Conservation (phyloP, 768 basidiomycete genomes). For the Boletus eberwhitei region DNA sequence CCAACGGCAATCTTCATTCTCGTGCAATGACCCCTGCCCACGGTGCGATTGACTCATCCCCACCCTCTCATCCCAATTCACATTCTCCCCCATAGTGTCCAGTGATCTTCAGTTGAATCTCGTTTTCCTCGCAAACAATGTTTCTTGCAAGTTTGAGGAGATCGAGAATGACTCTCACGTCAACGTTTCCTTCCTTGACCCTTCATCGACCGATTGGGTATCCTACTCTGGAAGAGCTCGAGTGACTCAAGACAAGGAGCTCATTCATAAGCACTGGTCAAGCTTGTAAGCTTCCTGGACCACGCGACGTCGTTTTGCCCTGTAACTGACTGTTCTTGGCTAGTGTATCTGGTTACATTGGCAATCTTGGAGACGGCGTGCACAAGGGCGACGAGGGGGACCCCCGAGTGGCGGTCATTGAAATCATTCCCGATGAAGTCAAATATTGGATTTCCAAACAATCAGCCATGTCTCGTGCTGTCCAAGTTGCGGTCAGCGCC, state of each 20-base stretch:
- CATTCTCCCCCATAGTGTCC: slow-evolving; percentile 33
- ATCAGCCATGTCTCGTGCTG: slow-evolving; percentile 51
- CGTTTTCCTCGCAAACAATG: slow-evolving; percentile 71
- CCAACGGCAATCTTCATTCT: slow-evolving; percentile 68
- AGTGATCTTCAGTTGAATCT: slow-evolving; percentile 51
- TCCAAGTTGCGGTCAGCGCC: slow-evolving; percentile 58
- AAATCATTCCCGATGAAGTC: slow-evolving; percentile 77
- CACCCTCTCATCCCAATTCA: background rate
- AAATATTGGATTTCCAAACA: slow-evolving; percentile 76
- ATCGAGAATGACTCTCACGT: slow-evolving; percentile 72
- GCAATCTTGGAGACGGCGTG: slow-evolving; percentile 78
- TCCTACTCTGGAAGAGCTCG: slow-evolving; percentile 73
- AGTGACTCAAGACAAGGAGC: slow-evolving; percentile 56
- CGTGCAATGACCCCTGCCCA: slow-evolving; percentile 76
- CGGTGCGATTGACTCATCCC: slow-evolving; percentile 39
- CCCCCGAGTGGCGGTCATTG: slow-evolving; percentile 75
- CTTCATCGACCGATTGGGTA: slow-evolving; percentile 71
- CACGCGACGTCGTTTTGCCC: background rate
- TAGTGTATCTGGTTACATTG: slow-evolving; percentile 77
- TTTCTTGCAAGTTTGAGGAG: slow-evolving; percentile 71
- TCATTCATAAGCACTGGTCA: slow-evolving; percentile 68
- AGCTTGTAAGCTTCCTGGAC: slow-evolving; percentile 35
- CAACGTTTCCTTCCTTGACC: slow-evolving; percentile 77
- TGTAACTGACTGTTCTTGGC: background rate
- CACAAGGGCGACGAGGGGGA: slow-evolving; percentile 81